Base-by-base conservation (phyloP, 2,329 filamentous ascomycete species). In the Penicillium rolfsii region DNA sequence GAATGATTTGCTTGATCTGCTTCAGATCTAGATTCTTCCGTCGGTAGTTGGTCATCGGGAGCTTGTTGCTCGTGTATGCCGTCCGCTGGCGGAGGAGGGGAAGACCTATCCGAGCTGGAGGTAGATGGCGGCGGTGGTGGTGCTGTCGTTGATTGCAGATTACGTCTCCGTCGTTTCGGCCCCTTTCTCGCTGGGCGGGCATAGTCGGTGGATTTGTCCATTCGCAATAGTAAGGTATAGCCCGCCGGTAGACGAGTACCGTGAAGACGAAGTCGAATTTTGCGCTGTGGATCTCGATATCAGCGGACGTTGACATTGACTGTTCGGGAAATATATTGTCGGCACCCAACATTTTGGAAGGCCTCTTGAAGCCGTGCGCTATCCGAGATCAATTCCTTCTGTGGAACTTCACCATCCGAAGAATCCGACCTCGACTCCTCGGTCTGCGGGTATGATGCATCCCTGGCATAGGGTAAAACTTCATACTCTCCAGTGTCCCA, bases 401-500 rank as follows among this genome's bases (percentile, higher is more conserved):
- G 22, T 36, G 45, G 41, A 52, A 16, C 35, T 26, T 40, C 50
- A n/a, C 40, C 38, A 38, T 65, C 65, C 0, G 68, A 71, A 11
- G 41, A 35, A 14, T 71, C 66, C 2, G 73, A 71, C 24, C 55
- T 57, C 16, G 69, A 71, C 22, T 73, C 68, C 3, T 80, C 75
- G 0, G 79, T 80, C 57, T 77, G 70, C 0, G 76, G 76, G 41
- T 73, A 71, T 1, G 63, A 63, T 2, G 60, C 60, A 3, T 76
- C 71, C 0, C 70, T 69, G 52, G 75, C 68, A 53, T 80, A 77
- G 7, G 83, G 80, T 12, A 88, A 75, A 11, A 88, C 70, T 46
- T 80, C 78, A 66, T 87, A 88, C 35, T 82, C 83, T 2, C 85
- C 86, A 1, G 83, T 86, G 66, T 88, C 86, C 86, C 86, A 88